Percentiles rank a stretch among this genome's conserved stretches.
phyloP scores from a whole-genome alignment of 768 basidiomycete genomes.

The Rossbeevera mucosa region DNA sequence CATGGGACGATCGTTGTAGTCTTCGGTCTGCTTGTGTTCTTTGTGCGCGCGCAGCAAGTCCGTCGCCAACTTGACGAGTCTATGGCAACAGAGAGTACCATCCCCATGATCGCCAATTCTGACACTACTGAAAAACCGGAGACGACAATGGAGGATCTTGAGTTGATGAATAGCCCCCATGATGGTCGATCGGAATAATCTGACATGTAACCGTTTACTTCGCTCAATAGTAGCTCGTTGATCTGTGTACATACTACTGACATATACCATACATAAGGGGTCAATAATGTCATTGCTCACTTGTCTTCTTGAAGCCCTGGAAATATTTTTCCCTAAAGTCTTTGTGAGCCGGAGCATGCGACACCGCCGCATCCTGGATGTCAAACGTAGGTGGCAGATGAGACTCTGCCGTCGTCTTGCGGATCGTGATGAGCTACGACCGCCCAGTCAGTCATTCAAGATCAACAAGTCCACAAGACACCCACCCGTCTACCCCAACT shows the following conservation, averaged over 20 bases:
- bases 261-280: background rate
- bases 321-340: slow-evolving; percentile 89
- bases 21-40: slow-evolving; percentile 40
- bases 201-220: background rate
- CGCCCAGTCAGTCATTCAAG: background rate
- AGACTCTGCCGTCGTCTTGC: slow-evolving; percentile 49
- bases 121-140: background rate
- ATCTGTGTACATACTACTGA: background rate
- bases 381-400: slow-evolving; percentile 54
- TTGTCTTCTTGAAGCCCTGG: slow-evolving; percentile 62
- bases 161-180: background rate
- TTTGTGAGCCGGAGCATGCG: slow-evolving; percentile 75
- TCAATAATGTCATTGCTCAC: slow-evolving; percentile 3
- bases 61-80: slow-evolving; percentile 60
- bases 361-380: slow-evolving; percentile 6
- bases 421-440: slow-evolving; percentile 87
- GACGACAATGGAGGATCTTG: background rate
- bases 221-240: background rate
- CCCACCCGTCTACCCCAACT: slow-evolving; percentile 90
- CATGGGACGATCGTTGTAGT: slow-evolving; percentile 49
- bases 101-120: background rate
- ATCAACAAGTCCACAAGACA: slow-evolving; percentile 6
- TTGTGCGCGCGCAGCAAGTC: slow-evolving; percentile 56
- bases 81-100: slow-evolving; percentile 28
- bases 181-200: background rate